Evolutionary conservation across 2,329 filamentous ascomycete species (phyloP), one percentile per base, ranked within the genome.

Genomic region (Pyricularia sp.): DNA sequence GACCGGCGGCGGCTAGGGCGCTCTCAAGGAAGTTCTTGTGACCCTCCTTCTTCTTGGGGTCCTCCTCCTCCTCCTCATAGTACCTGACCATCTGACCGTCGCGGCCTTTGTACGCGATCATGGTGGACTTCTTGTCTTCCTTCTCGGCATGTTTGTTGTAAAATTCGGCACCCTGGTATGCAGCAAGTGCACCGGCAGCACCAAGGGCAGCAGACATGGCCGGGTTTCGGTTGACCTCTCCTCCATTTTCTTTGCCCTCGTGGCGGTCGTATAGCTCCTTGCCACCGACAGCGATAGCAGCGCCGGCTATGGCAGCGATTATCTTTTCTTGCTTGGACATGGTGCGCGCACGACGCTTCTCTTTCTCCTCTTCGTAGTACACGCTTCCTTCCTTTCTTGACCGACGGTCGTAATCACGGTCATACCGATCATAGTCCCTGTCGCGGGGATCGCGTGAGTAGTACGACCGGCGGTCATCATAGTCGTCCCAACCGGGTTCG

Each of bases 211-310:
- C 84, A 12, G 84, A 83, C 31, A 82, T 80, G 19, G 87, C 76
- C 26, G 83, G 71, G 70, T 87, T 88, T 67, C 85, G 82, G 60
- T 86, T 77, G 33, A 85, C 75, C 0, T 82, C 57, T 35, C 66
- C 66, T 65, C 79, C 77, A 3, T 83, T 78, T 65, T 81, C 73
- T 68, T 79, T 81, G 67, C 80, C 84, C 70, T 87, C 82, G 68
- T 78, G 82, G 66, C 85, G 84, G 70, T 88, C 85, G 72, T 81
- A 88, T 4, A 88, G 74, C 72, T 88, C 86, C 74, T 88, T 88
- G 63, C 84, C 84, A 63, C 85, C 85, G 10, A 84, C 83, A n/a
- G 84, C 83, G 26, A 88, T 75, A 35, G 85, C 83, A 64, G 85
- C 86, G 57, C 86, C 86, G 44, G 84, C 82, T 40, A 88, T 80